phyloP scores from a whole-genome alignment of 2,329 filamentous ascomycete species.

The Colletotrichum limetticola region DNA sequence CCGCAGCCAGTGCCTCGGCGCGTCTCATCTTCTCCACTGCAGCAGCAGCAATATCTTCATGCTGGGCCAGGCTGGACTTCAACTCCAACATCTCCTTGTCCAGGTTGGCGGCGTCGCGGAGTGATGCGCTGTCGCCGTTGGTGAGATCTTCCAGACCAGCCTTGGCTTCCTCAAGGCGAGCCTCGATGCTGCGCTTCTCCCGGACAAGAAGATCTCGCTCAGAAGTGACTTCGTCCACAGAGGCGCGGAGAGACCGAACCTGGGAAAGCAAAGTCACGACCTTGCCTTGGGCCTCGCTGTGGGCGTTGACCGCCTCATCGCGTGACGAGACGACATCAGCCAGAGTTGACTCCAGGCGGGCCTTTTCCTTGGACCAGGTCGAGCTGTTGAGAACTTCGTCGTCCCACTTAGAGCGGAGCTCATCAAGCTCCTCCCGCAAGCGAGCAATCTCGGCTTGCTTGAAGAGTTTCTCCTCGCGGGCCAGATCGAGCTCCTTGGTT shows the following conservation, averaged over 20 bases:
- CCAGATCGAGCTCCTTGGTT: slow-evolving; percentile 91
- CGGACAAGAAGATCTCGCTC: slow-evolving; percentile 87
- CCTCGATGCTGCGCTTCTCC: slow-evolving; percentile 91
- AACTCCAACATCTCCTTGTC: slow-evolving; percentile 92
- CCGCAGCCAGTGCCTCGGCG: slow-evolving; percentile 85
- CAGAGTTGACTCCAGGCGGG: slow-evolving; percentile 87
- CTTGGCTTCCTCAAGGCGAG: slow-evolving; percentile 86
- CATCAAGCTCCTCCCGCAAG: slow-evolving; percentile 94
- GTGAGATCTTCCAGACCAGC: slow-evolving; percentile 89
- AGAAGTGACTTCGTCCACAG: slow-evolving; percentile 84
- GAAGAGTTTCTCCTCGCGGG: slow-evolving; percentile 87
- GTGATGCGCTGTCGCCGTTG: slow-evolving; percentile 84
- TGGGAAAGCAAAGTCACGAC: slow-evolving; percentile 91
- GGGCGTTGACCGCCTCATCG: slow-evolving; percentile 91
- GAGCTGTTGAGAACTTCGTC: slow-evolving; percentile 97
- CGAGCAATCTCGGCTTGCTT: slow-evolving; percentile 88
- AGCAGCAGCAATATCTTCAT: slow-evolving; percentile 91
- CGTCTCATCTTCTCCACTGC: slow-evolving; percentile 98
- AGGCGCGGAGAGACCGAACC: slow-evolving; percentile 83
- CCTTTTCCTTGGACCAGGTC: slow-evolving; percentile 98
- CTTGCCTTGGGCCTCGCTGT: slow-evolving; percentile 95
- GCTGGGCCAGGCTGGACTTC: slow-evolving; percentile 87
- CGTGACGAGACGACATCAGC: slow-evolving; percentile 90
- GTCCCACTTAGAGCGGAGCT: slow-evolving; percentile 96
- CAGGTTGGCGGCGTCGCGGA: slow-evolving; percentile 88